These are phyloP conservation scores for Fusarium armeniacum DNA, from an alignment of 2,329 filamentous ascomycete species.

Conservation along the genomic window DNA sequence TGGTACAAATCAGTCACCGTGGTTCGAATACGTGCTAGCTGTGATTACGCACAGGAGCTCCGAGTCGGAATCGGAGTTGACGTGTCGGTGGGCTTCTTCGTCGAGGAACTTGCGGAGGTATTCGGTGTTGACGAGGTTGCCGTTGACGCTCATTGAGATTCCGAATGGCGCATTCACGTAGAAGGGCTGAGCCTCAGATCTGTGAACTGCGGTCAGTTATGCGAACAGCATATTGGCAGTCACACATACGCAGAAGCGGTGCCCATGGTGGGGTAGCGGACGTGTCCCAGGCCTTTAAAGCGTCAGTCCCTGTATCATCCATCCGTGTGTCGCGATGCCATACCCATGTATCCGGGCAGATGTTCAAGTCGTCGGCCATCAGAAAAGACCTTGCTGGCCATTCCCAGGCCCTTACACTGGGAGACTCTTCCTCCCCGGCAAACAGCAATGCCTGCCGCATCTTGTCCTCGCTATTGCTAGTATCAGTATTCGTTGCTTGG, in stretches of 20 bases:
- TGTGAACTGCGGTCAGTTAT: slow-evolving; percentile 53
- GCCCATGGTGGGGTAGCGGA: slow-evolving; percentile 91
- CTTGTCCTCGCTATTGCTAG: slow-evolving; percentile 77
- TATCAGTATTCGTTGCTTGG: slow-evolving; percentile 33
- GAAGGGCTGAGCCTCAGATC: slow-evolving; percentile 91
- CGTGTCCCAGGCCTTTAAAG: slow-evolving; percentile 72
- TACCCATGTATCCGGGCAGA: slow-evolving; percentile 81
- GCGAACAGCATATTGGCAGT: not conserved
- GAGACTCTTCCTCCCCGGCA: slow-evolving; percentile 84
- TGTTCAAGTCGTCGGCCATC: slow-evolving; percentile 78
- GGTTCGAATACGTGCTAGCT: slow-evolving; percentile 4
- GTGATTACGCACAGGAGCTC: slow-evolving; percentile 62
- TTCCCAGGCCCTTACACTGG: slow-evolving; percentile 91
- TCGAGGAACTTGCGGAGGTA: slow-evolving; percentile 80
- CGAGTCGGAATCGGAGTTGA: slow-evolving; percentile 87
- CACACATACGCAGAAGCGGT: slow-evolving; percentile 69
- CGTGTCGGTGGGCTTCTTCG: slow-evolving; percentile 83
- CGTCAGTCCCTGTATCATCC: slow-evolving; percentile 29
- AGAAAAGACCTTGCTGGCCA: slow-evolving; percentile 79
- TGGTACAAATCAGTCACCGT: slow-evolving; percentile 67
- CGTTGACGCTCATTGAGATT: slow-evolving; percentile 72
- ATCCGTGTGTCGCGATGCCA: slow-evolving; percentile 11
- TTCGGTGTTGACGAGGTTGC: slow-evolving; percentile 84
- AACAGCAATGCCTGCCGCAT: slow-evolving; percentile 89
- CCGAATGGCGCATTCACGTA: slow-evolving; percentile 80